Base-by-base conservation (phyloP, 192 early-diverging fungal genomes). In the Backusella liffmaniae region DNA sequence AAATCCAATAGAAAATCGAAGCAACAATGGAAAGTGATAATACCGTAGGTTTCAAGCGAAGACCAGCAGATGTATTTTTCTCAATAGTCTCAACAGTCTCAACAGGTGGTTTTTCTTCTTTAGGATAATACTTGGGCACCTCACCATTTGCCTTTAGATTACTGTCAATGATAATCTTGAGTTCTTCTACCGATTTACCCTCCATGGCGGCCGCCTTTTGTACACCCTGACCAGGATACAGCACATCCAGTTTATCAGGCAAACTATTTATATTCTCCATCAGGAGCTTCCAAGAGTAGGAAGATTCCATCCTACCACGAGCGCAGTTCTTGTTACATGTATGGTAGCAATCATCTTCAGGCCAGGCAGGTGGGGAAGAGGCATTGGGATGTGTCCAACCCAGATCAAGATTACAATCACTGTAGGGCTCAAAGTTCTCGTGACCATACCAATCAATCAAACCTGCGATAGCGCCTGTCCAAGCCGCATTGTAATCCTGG, bases 401-500 rank as follows among this genome's bases (percentile, higher is more conserved):
- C 3, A 83, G 70, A 67, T 83, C 82, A 4, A 83, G 70, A 30
- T 51, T 70, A 71, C 82, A 83, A 23, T 83, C 82, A 15, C 76
- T 75, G 32, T 75, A 83, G 30, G 82, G 82, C 42, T 79, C 75
- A 53, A 83, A 83, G 6, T 66, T 76, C 0, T 80, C 66, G 8
- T 18, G 16, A 1, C 82, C 82, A 46, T 83, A 83, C 36, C 67
- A 83, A 39, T 83, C 82, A 34, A 83, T 83, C 59, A 83, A 35
- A 23, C 78, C 82, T 10, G 82, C 82, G 36, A 80, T 75, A 1
- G 78, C 78, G 6, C 82, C 80, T 0, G 80, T 77, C 80, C 80
- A 81, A 56, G 76, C 81, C 1, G 77, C 70, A 79, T 82, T 82
- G 49, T 82, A 82, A 73, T 79, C 82, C 68, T 83, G 82, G 9